Base-by-base conservation (phyloP, 202 grass and related monocot species). In the Zoysia matrella region DNA sequence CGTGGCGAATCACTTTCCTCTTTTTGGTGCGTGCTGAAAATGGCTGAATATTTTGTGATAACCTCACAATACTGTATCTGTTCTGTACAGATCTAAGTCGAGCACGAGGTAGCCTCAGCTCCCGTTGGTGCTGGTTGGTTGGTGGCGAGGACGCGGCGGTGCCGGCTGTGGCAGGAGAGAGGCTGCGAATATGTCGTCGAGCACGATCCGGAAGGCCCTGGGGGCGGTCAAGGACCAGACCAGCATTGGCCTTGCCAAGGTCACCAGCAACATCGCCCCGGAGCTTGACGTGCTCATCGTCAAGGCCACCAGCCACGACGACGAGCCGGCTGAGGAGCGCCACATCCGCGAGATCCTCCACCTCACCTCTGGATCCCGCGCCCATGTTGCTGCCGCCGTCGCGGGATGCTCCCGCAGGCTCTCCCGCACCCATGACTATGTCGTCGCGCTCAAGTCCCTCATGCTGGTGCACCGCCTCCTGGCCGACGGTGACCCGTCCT, bases 291-390 rank as follows among this genome's bases (percentile, higher is more conserved):
- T 95, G 68, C 80, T 94, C 18, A 82, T 98, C 39, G 90, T 98
- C 61, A 98, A 98, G 85, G 92, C 54, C 45, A 95, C 92, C 11
- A 98, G 92, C 87, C 92, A 98, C n/a, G 92, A 98, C 11, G 90
- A 95, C 65, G 82, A 88, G 81, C 95, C 92, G 0, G 90, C 95
- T 2, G 89, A 98, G 79, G 95, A 98, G 88, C 89, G 90, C 62
- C 88, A 98, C 90, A 52, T 93, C 52, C 82, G 87, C 6, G 22
- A 30, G 22, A 30, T 30, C 22, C 22, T 30, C 22, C 22, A 30
- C 22, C 22, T 30, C 22, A 30, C 22, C 22, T 30, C 22, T 30
- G 22, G 22, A 30, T 30, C 22, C 22, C 22, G 22, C 22, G 22
- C 22, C 22, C 22, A 30, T 30, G 22, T 30, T 30, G 22, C 22